Percentiles rank a stretch among this genome's conserved stretches.
These are phyloP conservation scores for Phragmites australis DNA, from an alignment of 176 grass and related monocot genomes.

Conservation along the genomic window DNA sequence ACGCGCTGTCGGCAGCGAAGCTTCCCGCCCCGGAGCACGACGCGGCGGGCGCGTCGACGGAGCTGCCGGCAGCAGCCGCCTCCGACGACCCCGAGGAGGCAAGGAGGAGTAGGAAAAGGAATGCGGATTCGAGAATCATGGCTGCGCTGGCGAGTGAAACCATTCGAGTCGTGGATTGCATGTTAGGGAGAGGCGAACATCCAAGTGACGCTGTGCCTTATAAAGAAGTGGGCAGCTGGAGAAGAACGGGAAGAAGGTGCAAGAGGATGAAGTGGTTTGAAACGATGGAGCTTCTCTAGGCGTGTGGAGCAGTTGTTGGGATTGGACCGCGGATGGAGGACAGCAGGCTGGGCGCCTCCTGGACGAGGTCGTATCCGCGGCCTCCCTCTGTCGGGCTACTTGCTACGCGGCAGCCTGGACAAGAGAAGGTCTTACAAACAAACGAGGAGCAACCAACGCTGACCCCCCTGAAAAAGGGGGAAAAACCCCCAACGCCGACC, in stretches of 20 bases:
- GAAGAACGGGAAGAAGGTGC: conserved; percentile 16
- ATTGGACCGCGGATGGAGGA: conserved; percentile 6
- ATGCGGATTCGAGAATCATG: conserved; percentile 34
- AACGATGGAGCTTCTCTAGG: neutral
- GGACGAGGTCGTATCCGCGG: conserved; percentile 35
- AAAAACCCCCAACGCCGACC: too few species aligned
- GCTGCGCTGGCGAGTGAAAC: neutral
- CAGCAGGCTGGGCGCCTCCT: neutral
- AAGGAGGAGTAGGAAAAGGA: conserved; percentile 25
- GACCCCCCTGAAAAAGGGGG: neutral
- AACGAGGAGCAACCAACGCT: conserved; percentile 6
- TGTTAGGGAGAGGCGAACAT: neutral
- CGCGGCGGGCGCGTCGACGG: conserved; percentile 6
- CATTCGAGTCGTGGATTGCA: neutral
- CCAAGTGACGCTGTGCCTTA: neutral
- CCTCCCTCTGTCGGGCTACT: neutral
- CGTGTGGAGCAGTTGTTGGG: conserved; percentile 36
- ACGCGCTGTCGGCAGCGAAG: conserved; percentile 38
- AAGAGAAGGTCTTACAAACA: too few species aligned
- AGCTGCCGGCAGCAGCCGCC: neutral
- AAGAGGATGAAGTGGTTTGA: neutral
- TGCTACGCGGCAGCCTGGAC: neutral
- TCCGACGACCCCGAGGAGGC: neutral
- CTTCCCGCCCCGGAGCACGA: conserved; percentile 33
- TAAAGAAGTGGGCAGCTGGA: neutral